A percentile compares a stretch with the other conserved stretches of the same genome.
phyloP scores from a whole-genome alignment of 345 rosid genomes.

The Linum lewisii region DNA sequence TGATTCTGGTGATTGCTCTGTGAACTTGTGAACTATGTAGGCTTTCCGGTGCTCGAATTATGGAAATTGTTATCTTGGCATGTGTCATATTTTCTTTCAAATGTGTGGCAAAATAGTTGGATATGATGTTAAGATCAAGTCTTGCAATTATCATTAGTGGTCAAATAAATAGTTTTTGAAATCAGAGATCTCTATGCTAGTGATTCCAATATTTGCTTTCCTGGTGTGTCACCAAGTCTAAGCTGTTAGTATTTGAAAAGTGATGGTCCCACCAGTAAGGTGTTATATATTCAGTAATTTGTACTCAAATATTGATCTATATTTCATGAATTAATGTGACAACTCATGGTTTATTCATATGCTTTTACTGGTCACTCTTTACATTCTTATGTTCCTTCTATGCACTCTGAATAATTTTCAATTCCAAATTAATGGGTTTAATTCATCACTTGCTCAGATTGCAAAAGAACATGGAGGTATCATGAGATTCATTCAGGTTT shows the following conservation, averaged over 20 bases:
- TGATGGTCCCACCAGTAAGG: no score
- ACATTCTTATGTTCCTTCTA: not conserved
- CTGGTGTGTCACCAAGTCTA: not conserved
- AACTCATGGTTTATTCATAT: not conserved
- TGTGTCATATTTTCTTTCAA: no score
- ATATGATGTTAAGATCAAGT: not conserved
- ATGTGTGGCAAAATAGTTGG: no score
- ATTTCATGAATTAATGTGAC: slow-evolving; percentile 1
- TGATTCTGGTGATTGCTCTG: not conserved
- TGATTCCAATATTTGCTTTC: not conserved
- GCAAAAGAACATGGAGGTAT: slow-evolving; percentile 98
- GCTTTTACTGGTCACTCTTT: not conserved
- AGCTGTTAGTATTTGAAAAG: no score
- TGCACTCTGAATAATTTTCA: not conserved
- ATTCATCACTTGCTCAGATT: slow-evolving; percentile 36
- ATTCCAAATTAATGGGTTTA: not conserved
- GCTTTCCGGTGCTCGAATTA: not conserved
- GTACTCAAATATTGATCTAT: not conserved
- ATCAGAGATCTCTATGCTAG: not conserved
- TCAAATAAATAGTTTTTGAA: no score
- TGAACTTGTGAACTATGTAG: not conserved
- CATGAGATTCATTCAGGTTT: slow-evolving; percentile 89
- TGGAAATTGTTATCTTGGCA: not conserved
- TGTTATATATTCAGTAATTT: no score
- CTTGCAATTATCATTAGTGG: not conserved